phyloP scores from a whole-genome alignment of 495 filamentous ascomycete species.

The Penicillium turbatum region DNA sequence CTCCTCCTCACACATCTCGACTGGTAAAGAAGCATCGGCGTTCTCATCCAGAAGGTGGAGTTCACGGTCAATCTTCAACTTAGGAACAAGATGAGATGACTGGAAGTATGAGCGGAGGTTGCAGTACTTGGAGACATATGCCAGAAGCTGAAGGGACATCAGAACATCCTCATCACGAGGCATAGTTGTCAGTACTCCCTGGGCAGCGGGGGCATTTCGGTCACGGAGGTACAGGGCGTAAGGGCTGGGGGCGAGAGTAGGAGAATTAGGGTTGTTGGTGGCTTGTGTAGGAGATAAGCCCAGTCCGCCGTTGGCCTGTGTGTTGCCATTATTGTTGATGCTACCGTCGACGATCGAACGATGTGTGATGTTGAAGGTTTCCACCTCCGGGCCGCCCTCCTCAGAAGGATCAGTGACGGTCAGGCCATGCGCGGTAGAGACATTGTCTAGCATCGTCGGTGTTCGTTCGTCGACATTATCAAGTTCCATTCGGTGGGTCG shows the following conservation, averaged over 20 bases:
- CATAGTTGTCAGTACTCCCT: slow-evolving; percentile 77
- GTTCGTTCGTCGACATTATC: slow-evolving; percentile 72
- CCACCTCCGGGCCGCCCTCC: slow-evolving; percentile 61
- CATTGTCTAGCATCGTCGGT: slow-evolving; percentile 64
- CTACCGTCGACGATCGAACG: slow-evolving; percentile 82
- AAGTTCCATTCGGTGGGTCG: slow-evolving; percentile 68
- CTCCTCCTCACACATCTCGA: slow-evolving; percentile 58
- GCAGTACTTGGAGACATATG: slow-evolving; percentile 98
- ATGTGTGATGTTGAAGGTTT: slow-evolving; percentile 96
- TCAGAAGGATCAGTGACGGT: slow-evolving; percentile 76
- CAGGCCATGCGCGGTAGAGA: slow-evolving; percentile 68
- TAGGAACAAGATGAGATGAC: slow-evolving; percentile 86
- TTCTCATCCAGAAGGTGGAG: slow-evolving; percentile 74
- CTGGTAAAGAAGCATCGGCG: slow-evolving; percentile 33
- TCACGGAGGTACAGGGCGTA: slow-evolving; percentile 75
- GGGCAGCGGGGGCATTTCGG: slow-evolving; percentile 56
- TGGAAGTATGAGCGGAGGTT: slow-evolving; percentile 94
- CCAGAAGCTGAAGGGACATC: slow-evolving; percentile 96
- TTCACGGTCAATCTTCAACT: slow-evolving; percentile 83
- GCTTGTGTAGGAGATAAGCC: slow-evolving; percentile 75
- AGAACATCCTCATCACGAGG: slow-evolving; percentile 95
- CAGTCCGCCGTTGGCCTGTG: slow-evolving; percentile 58
- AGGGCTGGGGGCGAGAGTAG: slow-evolving; percentile 63
- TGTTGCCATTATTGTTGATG: slow-evolving; percentile 62
- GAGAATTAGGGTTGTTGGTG: slow-evolving; percentile 62